phyloP scores from a whole-genome alignment of 345 rosid genomes.

The Mangifera indica region DNA sequence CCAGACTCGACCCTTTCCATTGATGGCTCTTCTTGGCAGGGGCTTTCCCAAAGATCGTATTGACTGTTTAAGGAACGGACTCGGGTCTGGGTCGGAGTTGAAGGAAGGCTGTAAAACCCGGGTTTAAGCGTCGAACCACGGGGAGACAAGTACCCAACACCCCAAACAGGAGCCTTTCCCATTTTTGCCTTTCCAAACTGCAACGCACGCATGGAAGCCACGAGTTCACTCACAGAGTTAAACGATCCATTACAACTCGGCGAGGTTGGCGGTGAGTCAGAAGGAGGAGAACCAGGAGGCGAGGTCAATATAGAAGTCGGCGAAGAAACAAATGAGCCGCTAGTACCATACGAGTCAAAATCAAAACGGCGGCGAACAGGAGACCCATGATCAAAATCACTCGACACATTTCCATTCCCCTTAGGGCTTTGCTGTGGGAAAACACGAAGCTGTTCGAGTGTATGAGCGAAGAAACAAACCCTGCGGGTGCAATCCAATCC shows the following conservation, averaged over 20 bases:
- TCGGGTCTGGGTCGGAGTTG: constrained; percentile 29
- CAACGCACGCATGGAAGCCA: constrained; percentile 42
- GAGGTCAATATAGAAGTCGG: constrained; percentile 50
- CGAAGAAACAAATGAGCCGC: constrained; percentile 30
- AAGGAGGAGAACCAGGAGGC: constrained; percentile 43
- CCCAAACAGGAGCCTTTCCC: constrained; percentile 32
- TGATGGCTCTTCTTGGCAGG: constrained; percentile 40
- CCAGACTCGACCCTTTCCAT: constrained; percentile 78
- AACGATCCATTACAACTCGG: constrained; percentile 30
- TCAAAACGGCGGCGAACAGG: constrained; percentile 35
- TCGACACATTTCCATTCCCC: constrained; percentile 26
- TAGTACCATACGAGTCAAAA: constrained; percentile 19
- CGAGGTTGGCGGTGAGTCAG: constrained; percentile 58
- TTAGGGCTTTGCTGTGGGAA: constrained; percentile 36
- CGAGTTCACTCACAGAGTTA: constrained; percentile 33
- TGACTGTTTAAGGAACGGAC: constrained; percentile 21
- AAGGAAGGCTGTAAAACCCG: constrained; percentile 28
- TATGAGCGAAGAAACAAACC: constrained; percentile 86
- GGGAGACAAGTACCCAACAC: constrained; percentile 32
- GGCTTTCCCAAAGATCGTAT: constrained; percentile 40
- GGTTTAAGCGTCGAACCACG: constrained; percentile 37
- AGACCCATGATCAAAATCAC: constrained; percentile 40
- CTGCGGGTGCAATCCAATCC: constrained; percentile 61
- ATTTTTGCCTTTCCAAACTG: constrained; percentile 33
- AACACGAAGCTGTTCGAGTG: constrained; percentile 71